A percentile compares a stretch with the other conserved stretches of the same genome.
These are phyloP conservation scores for Clarireedia paspali DNA, from an alignment of 2,329 filamentous ascomycete genomes.

Conservation along the genomic window DNA sequence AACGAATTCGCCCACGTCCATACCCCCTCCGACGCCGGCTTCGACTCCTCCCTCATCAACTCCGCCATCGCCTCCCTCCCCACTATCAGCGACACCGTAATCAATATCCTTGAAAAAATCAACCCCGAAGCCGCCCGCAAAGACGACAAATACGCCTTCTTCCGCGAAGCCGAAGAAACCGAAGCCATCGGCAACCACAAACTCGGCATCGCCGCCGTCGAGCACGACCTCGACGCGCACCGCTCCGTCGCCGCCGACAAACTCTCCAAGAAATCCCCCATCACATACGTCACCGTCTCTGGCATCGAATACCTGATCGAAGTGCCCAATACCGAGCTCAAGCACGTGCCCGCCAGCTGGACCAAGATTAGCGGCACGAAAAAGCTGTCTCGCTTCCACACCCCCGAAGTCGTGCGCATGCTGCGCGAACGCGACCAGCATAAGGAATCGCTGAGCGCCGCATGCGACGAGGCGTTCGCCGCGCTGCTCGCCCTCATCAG, in stretches of 20 bases:
- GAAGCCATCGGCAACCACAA: constrained; percentile 87
- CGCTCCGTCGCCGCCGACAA: constrained; percentile 62
- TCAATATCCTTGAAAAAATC: constrained; percentile 74
- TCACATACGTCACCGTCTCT: constrained; percentile 74
- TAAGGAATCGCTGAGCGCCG: constrained; percentile 85
- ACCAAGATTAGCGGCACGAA: constrained; percentile 92
- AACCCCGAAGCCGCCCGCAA: constrained; percentile 74
- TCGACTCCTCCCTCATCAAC: constrained; percentile 61
- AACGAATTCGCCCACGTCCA: constrained; percentile 66
- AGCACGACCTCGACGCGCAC: constrained; percentile 79
- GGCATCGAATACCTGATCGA: constrained; percentile 95
- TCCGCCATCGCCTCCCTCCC: constrained; percentile 70
- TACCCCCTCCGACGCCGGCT: constrained; percentile 58
- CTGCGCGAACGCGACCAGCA: constrained; percentile 87
- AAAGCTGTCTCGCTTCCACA: constrained; percentile 85
- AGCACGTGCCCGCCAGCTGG: constrained; percentile 89
- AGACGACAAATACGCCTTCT: constrained; percentile 93
- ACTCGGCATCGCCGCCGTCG: constrained; percentile 81
- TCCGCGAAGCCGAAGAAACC: constrained; percentile 78
- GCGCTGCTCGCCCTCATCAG: constrained; percentile 66
- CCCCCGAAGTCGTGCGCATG: constrained; percentile 77
- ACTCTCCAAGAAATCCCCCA: constrained; percentile 59
- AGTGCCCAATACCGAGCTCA: constrained; percentile 73
- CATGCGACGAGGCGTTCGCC: constrained; percentile 78
- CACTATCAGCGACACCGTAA: constrained; percentile 63